Conservation (phyloP, 2,329 filamentous ascomycete genomes). For the Septoria petroselini region DNA sequence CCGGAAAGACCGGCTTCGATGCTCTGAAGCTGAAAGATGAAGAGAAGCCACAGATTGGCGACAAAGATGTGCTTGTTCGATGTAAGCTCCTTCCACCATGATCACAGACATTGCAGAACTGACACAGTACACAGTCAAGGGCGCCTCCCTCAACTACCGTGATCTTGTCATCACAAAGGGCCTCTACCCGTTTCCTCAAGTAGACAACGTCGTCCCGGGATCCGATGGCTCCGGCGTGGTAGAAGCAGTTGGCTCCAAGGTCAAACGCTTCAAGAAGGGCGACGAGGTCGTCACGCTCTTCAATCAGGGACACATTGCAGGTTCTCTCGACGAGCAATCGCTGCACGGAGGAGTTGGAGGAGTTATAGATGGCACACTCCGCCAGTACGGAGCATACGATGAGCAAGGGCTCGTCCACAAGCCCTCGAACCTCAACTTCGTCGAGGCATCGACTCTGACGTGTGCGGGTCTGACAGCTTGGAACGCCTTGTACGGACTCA, state of each 20-base stretch:
- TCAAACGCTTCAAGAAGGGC: constrained; percentile 55
- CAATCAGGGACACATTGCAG: constrained; percentile 56
- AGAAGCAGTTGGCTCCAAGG: constrained; percentile 54
- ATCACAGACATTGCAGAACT: background rate
- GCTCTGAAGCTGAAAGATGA: constrained; percentile 55
- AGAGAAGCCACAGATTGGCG: constrained; percentile 60
- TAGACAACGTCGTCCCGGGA: constrained; percentile 44
- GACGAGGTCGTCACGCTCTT: constrained; percentile 63
- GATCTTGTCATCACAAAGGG: constrained; percentile 50
- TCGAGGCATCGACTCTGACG: constrained; percentile 48
- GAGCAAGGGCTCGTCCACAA: constrained; percentile 64
- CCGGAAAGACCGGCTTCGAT: constrained; percentile 58
- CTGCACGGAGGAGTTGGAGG: constrained; percentile 63
- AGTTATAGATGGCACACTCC: constrained; percentile 63
- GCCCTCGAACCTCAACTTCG: constrained; percentile 54
- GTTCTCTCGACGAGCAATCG: constrained; percentile 42
- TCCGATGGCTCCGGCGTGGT: constrained; percentile 56
- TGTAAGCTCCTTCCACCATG: constrained; percentile 37
- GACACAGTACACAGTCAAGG: constrained; percentile 41
- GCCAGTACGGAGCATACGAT: constrained; percentile 64
- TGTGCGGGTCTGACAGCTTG: constrained; percentile 51
- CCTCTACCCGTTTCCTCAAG: constrained; percentile 46
- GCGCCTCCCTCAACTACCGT: constrained; percentile 50
- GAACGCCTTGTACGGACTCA: constrained; percentile 54
- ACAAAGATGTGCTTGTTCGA: constrained; percentile 70